phyloP scores from a whole-genome alignment of 2,329 filamentous ascomycete species.

The Alternaria tenuissima region DNA sequence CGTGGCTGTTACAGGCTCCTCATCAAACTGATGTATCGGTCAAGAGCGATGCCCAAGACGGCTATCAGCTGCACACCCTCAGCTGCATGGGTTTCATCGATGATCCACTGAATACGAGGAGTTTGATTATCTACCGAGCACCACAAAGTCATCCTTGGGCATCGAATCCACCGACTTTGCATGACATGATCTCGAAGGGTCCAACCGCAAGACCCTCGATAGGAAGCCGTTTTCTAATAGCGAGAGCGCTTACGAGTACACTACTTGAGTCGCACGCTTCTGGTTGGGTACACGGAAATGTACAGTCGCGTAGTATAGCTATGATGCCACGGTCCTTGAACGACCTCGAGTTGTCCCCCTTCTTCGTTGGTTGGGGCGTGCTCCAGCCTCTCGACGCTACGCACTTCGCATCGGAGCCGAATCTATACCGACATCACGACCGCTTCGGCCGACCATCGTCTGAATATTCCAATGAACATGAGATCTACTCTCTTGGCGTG shows the following conservation, averaged over 20 bases:
- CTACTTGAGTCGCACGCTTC: constrained; percentile 21
- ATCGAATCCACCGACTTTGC: constrained; percentile 17
- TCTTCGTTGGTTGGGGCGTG: constrained; percentile 25
- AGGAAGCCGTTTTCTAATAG: constrained; percentile 15
- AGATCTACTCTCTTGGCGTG: constrained; percentile 65
- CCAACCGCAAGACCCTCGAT: constrained; percentile 9
- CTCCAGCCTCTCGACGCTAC: constrained; percentile 6
- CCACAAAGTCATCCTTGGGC: constrained; percentile 24
- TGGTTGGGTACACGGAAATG: constrained; percentile 22
- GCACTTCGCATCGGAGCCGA: constrained; percentile 30
- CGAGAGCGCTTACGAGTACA: constrained; percentile 17
- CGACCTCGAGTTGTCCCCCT: constrained; percentile 20
- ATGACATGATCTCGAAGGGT: constrained; percentile 18
- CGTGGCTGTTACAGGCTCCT: constrained; percentile 23
- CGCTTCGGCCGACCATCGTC: constrained; percentile 57
- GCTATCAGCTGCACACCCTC: constrained; percentile 22
- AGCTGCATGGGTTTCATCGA: constrained; percentile 25
- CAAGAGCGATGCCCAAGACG: constrained; percentile 8
- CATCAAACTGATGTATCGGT: constrained; percentile 4
- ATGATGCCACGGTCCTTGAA: constrained; percentile 19
- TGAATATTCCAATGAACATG: constrained; percentile 59
- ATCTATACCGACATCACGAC: constrained; percentile 61
- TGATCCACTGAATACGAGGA: constrained; percentile 18
- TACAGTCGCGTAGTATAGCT: constrained; percentile 19
- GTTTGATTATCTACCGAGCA: constrained; percentile 20